These are phyloP conservation scores for Castanea sativa DNA, from an alignment of 306 rosid genomes.

Conservation along the genomic window DNA sequence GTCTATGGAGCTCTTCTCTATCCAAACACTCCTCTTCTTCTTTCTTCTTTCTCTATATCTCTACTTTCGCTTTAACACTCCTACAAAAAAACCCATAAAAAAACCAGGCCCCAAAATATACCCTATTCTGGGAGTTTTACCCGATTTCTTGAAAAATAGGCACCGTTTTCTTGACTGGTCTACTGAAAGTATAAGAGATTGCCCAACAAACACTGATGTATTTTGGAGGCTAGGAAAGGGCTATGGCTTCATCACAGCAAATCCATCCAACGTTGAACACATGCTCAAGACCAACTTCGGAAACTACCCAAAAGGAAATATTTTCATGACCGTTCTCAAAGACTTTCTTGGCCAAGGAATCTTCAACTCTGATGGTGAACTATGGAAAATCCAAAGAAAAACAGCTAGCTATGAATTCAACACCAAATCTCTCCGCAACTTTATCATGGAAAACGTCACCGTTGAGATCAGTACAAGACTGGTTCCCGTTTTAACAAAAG, in stretches of 20 bases:
- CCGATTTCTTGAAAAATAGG: constrained; percentile 47
- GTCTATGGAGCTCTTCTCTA: constrained; percentile 24
- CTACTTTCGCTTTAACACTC: constrained; percentile 3
- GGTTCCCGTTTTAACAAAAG: too few relatives aligned
- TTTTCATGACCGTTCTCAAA: too few relatives aligned
- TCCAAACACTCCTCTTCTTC: not conserved
- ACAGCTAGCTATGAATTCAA: too few relatives aligned
- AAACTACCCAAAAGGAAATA: too few relatives aligned
- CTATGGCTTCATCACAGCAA: constrained; percentile 49
- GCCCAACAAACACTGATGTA: constrained; percentile 49
- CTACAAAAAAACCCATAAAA: not conserved
- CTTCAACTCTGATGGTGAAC: too few relatives aligned
- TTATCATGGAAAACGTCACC: too few relatives aligned
- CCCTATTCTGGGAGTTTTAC: constrained; percentile 52
- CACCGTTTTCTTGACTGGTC: constrained; percentile 62
- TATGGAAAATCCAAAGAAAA: too few relatives aligned
- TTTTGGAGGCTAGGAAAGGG: constrained; percentile 33
- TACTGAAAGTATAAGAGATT: constrained; percentile 38
- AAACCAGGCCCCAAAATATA: constrained; percentile 39
- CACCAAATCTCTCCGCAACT: too few relatives aligned
- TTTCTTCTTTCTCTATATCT: constrained; percentile 21
- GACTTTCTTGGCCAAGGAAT: too few relatives aligned
- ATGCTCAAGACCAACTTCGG: too few relatives aligned
- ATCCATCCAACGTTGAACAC: constrained; percentile 57
- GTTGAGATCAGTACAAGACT: too few relatives aligned